Evolutionary conservation across 495 filamentous ascomycete species (phyloP).

Genomic region (Venustampulla echinocandica): DNA sequence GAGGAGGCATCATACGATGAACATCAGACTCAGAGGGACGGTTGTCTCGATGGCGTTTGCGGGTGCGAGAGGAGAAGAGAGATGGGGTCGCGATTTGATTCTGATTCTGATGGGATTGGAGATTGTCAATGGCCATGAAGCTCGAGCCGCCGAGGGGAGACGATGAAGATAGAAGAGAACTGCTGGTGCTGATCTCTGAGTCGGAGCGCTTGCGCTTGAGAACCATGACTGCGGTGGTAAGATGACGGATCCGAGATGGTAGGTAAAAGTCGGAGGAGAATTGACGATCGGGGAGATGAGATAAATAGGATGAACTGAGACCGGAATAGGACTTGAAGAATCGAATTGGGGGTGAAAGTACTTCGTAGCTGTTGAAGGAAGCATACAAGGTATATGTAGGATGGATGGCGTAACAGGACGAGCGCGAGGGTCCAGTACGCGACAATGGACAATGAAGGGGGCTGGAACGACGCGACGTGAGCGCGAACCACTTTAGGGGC

Average conservation of each 20-base stretch:
- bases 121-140: constrained; percentile 16
- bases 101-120: constrained; percentile 4
- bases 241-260: neutral
- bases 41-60: constrained; percentile 22
- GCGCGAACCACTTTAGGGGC: too few relatives aligned
- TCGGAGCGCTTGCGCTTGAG: constrained; percentile 24
- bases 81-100: constrained; percentile 12
- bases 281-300: too few relatives aligned
- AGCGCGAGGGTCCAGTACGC: too few relatives aligned
- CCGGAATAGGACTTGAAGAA: too few relatives aligned
- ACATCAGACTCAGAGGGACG: constrained; percentile 18
- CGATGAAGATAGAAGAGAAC: constrained; percentile 18
- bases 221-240: constrained; percentile 9
- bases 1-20: constrained; percentile 11
- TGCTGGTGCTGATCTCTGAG: constrained; percentile 17
- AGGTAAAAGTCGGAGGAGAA: neutral
- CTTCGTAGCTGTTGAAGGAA: too few relatives aligned
- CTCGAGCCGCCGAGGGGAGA: constrained; percentile 9
- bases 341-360: too few relatives aligned
- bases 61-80: constrained; percentile 17
- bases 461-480: too few relatives aligned
- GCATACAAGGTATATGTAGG: too few relatives aligned
- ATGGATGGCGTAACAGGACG: too few relatives aligned
- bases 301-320: too few relatives aligned
- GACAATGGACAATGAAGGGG: too few relatives aligned